Evolutionary conservation across 1,284 basidiomycete species (phyloP).

Genomic region (Phylloboletellus chloephorus): DNA sequence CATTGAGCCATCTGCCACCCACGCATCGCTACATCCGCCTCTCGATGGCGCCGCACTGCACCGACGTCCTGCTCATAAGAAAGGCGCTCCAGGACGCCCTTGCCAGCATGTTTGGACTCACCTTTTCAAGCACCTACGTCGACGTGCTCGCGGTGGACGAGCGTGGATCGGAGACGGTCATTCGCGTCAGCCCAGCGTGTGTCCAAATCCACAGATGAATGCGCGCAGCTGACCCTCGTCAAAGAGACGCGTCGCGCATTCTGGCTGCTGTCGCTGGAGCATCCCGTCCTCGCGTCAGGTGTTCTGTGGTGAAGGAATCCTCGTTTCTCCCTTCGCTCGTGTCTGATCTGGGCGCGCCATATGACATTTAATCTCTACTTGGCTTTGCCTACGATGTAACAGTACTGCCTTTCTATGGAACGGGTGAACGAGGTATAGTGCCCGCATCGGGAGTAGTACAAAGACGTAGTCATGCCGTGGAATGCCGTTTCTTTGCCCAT

Average conservation of each 20-base stretch:
- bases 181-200: constrained; percentile 32
- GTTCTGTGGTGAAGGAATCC: constrained; percentile 36
- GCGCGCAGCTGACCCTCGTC: constrained; percentile 2
- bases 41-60: constrained; percentile 26
- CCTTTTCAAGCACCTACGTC: constrained; percentile 37
- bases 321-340: constrained; percentile 40
- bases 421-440: constrained; percentile 4
- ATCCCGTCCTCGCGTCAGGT: constrained; percentile 26
- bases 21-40: constrained; percentile 39
- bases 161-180: constrained; percentile 28
- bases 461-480: constrained; percentile 1
- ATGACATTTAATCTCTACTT: constrained; percentile 4
- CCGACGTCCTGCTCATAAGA: constrained; percentile 37
- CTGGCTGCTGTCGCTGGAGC: constrained; percentile 36
- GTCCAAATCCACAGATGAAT: constrained; percentile 4
- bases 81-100: constrained; percentile 42
- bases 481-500: constrained; percentile 44
- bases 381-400: constrained; percentile 3
- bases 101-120: constrained; percentile 38
- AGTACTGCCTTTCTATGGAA: neutral
- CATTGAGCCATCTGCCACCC: constrained; percentile 18
- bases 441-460: constrained; percentile 1
- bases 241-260: constrained; percentile 37
- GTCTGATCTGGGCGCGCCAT: constrained; percentile 5
- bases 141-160: constrained; percentile 39